A percentile compares a stretch with the other conserved stretches of the same genome.
Evolutionary conservation across 2,329 filamentous ascomycete species (phyloP).

Genomic region (Furcasterigmium sp.): DNA sequence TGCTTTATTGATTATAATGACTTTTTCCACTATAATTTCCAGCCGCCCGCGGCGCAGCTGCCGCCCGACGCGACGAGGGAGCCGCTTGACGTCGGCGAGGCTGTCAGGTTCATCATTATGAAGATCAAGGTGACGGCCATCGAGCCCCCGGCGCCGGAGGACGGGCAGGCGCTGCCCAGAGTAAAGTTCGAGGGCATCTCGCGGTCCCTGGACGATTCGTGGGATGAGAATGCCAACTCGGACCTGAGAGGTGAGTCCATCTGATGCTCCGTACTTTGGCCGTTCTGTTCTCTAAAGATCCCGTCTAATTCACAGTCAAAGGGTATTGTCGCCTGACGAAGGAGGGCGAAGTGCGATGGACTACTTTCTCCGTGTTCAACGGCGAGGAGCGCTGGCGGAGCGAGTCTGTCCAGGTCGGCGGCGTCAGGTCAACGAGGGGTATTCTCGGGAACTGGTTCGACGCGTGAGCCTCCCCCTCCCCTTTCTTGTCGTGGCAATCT

Average conservation of each 20-base stretch:
- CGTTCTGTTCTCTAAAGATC: slow-evolving; percentile 3
- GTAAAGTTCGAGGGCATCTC: slow-evolving; percentile 64
- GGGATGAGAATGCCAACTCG: slow-evolving; percentile 66
- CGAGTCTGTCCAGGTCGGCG: slow-evolving; percentile 71
- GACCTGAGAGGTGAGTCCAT: slow-evolving; percentile 52
- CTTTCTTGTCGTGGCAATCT: slow-evolving; percentile 1
- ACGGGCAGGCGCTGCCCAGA: slow-evolving; percentile 54
- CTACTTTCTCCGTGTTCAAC: slow-evolving; percentile 56
- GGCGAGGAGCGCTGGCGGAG: slow-evolving; percentile 71
- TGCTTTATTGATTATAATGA: slow-evolving; percentile 64
- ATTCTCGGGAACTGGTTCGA: slow-evolving; percentile 77
- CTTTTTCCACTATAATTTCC: slow-evolving; percentile 68
- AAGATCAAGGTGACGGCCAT: slow-evolving; percentile 57
- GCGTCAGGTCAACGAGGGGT: slow-evolving; percentile 57
- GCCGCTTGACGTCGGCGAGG: slow-evolving; percentile 58
- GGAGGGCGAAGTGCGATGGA: slow-evolving; percentile 72
- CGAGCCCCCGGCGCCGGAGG: slow-evolving; percentile 51
- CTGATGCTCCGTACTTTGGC: not conserved
- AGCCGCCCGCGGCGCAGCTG: slow-evolving; percentile 22
- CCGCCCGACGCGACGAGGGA: slow-evolving; percentile 29
- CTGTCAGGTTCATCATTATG: slow-evolving; percentile 66
- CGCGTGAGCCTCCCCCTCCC: slow-evolving; percentile 39
- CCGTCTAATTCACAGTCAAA: slow-evolving; percentile 21
- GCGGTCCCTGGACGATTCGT: slow-evolving; percentile 55
- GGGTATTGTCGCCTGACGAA: slow-evolving; percentile 60